Percentiles rank a stretch among this genome's conserved stretches.
Conservation (phyloP, 2,329 filamentous ascomycete species). For the Thielaviopsis punctulata region DNA sequence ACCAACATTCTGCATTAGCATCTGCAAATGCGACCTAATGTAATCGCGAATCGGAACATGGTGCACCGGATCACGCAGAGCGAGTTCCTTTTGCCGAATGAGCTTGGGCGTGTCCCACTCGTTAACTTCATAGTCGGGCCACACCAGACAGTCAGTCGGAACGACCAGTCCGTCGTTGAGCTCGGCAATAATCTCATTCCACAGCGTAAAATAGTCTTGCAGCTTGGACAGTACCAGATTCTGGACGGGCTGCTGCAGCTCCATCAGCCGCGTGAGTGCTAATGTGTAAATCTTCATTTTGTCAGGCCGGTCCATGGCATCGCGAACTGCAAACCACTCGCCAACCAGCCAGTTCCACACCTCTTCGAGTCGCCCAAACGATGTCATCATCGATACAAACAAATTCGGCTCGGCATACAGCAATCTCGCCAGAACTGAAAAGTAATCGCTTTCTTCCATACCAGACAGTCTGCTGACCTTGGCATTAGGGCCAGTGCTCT, state of each 20-base stretch:
- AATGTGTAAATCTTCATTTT: slow-evolving; percentile 57
- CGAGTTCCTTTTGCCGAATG: slow-evolving; percentile 33
- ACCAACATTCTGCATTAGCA: slow-evolving; percentile 40
- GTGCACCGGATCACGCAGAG: slow-evolving; percentile 48
- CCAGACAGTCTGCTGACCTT: slow-evolving; percentile 53
- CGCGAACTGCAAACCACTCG: slow-evolving; percentile 53
- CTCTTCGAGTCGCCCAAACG: slow-evolving; percentile 28
- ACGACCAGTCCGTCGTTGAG: slow-evolving; percentile 42
- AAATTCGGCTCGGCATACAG: slow-evolving; percentile 53
- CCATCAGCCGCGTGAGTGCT: slow-evolving; percentile 53
- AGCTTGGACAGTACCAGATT: slow-evolving; percentile 42
- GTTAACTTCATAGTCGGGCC: slow-evolving; percentile 22
- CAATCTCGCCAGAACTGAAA: slow-evolving; percentile 65
- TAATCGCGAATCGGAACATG: slow-evolving; percentile 46
- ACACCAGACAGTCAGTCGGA: slow-evolving; percentile 34
- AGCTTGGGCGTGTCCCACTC: slow-evolving; percentile 42
- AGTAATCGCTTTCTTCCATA: slow-evolving; percentile 69
- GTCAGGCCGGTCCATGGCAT: slow-evolving; percentile 46
- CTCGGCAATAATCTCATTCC: slow-evolving; percentile 53
- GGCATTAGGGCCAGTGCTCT: slow-evolving; percentile 66
- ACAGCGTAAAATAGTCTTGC: slow-evolving; percentile 59
- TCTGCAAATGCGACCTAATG: slow-evolving; percentile 42
- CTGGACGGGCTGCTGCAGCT: slow-evolving; percentile 40
- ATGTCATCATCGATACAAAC: slow-evolving; percentile 41
- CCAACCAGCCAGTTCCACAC: slow-evolving; percentile 42